Base-by-base conservation (phyloP, 1,284 basidiomycete species). In the Mixia osmundae region DNA sequence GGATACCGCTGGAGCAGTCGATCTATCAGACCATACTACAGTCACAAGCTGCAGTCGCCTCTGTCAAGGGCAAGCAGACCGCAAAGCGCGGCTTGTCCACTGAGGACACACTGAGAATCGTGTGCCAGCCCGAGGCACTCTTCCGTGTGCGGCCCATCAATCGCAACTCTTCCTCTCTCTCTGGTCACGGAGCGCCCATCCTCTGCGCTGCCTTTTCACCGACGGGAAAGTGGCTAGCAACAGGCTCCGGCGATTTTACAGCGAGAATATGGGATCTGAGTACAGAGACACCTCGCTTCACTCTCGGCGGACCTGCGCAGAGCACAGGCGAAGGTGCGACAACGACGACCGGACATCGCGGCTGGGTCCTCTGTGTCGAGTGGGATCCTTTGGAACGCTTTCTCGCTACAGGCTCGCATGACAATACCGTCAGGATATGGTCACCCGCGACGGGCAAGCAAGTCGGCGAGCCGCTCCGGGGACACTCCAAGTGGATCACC, bases 401-500 rank as follows among this genome's bases (percentile, higher is more conserved):
- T 45, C 60, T 95, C 12, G 89, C 85, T 1, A 89, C 80, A 1
- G 91, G 85, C 71, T 87, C 52, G 76, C 89, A 56, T 78, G 82
- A 24, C 76, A 83, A 47, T 33, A 42, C 44, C 50, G 76, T 80
- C 9, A 64, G 82, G 27, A 57, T 91, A 43, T 94, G 85, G 85
- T 76, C 87, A 50, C 78, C 79, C 9, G 76, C 76, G 53, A 74
- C 74, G 0, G 85, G 85, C 9, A 77, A 78, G 51, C 61, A 76
- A 0, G 63, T 76, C 10, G 82, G 83, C 16, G 74, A 80, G 39
- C 77, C 76, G 0, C 57, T 91, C 41, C 76, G 73, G 47, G 89
- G 89, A 0, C 91, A 97, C 53, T 67, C 79, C 21, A 95, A 95
- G 61, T 95, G 89, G 85, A 73, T 97, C 44, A 95, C 77, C 0